These are phyloP conservation scores for Brassica balearica DNA, from an alignment of 441 rosid species.

Conservation along the genomic window DNA sequence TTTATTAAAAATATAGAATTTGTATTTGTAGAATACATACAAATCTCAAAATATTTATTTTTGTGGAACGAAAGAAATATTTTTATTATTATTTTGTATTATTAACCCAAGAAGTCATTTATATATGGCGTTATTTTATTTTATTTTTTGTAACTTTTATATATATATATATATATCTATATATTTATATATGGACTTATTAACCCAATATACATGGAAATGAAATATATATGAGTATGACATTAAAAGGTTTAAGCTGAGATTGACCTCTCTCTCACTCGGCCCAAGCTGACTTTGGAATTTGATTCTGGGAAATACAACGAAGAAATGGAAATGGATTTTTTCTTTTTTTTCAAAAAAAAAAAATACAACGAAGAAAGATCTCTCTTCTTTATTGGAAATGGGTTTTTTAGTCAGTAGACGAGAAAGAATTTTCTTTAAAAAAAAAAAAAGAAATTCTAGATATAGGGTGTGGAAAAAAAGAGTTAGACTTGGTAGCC, in stretches of 20 bases:
- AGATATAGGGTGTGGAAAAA: constrained; percentile 12
- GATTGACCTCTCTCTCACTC: constrained; percentile 27
- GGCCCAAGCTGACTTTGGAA: constrained; percentile 22
- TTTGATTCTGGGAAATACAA: constrained; percentile 22
- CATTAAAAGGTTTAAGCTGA: constrained; percentile 7
- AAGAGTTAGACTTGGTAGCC: not conserved
- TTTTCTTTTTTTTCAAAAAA: too few species aligned
- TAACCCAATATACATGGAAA: too few species aligned
- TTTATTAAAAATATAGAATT: not conserved
- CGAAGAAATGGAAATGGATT: too few species aligned
- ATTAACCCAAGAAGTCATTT: not conserved
- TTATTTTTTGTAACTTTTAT: too few species aligned
- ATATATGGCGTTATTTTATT: not conserved
- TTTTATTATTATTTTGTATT: not conserved
- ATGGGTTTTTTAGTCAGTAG: constrained; percentile 5
- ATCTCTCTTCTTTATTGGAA: constrained; percentile 8
- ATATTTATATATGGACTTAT: too few species aligned
- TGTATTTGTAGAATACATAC: not conserved
- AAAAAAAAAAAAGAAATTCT: not conserved
- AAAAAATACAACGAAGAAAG: constrained; percentile 18
- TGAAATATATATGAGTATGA: not conserved
- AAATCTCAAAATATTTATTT: not conserved
- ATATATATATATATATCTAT: too few species aligned
- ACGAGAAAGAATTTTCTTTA: not conserved
- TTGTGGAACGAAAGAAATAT: not conserved